Evolutionary conservation across 1,284 basidiomycete genomes (phyloP).

Genomic region (Fomitiporia mediterranea): DNA sequence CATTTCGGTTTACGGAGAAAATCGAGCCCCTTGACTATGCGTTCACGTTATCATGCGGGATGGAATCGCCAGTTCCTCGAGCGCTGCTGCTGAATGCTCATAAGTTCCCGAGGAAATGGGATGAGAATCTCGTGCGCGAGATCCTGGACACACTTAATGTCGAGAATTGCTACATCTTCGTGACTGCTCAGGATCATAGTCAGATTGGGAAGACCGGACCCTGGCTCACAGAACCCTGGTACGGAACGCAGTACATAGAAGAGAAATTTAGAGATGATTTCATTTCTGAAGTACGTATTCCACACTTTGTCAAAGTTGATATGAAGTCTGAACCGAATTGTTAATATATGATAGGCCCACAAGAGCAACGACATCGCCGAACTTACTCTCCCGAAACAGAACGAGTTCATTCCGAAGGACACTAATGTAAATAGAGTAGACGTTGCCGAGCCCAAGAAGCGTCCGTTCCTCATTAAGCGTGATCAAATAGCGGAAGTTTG

Average conservation of each 20-base stretch:
- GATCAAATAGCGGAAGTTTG: slow-evolving; percentile 73
- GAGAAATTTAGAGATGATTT: slow-evolving; percentile 65
- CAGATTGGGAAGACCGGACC: slow-evolving; percentile 39
- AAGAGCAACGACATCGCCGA: slow-evolving; percentile 58
- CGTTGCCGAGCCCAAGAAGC: slow-evolving; percentile 61
- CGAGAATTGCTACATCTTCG: slow-evolving; percentile 62
- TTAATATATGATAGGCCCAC: slow-evolving; percentile 44
- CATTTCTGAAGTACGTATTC: slow-evolving; percentile 47
- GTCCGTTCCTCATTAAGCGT: slow-evolving; percentile 74
- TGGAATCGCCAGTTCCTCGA: slow-evolving; percentile 78
- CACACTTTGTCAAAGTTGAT: neutral
- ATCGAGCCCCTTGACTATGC: slow-evolving; percentile 77
- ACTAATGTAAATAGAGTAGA: slow-evolving; percentile 76
- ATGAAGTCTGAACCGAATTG: slow-evolving; percentile 1
- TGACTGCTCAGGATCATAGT: slow-evolving; percentile 74
- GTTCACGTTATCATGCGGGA: slow-evolving; percentile 68
- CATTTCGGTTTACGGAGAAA: slow-evolving; percentile 90
- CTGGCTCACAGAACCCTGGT: slow-evolving; percentile 80
- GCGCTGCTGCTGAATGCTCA: slow-evolving; percentile 76
- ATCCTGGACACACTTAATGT: slow-evolving; percentile 60
- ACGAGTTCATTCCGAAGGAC: slow-evolving; percentile 87
- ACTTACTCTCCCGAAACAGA: slow-evolving; percentile 75
- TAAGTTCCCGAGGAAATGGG: slow-evolving; percentile 76
- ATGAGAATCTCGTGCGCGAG: slow-evolving; percentile 57
- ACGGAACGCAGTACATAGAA: slow-evolving; percentile 79